A percentile compares a stretch with the other conserved stretches of the same genome.
These are phyloP conservation scores for Lagenidium giganteum DNA, from an alignment of 352 stramenopile species.

Conservation along the genomic window DNA sequence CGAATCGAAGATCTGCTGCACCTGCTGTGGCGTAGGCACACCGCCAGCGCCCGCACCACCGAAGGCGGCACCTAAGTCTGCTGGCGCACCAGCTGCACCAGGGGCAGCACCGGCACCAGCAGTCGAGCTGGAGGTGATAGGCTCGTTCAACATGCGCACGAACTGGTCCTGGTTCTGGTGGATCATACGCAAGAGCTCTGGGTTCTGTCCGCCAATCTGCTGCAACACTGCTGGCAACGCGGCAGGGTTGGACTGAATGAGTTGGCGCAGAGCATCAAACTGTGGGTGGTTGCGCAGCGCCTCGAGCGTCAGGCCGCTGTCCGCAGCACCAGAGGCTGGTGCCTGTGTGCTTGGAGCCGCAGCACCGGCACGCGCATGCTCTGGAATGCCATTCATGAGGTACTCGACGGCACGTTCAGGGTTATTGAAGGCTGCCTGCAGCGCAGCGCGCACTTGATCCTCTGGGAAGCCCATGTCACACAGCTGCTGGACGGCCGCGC, in stretches of 20 bases:
- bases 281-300: slow-evolving; percentile 80
- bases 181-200: slow-evolving; percentile 79
- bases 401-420: slow-evolving; percentile 83
- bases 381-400: slow-evolving; percentile 84
- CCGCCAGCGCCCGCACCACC: slow-evolving; percentile 29
- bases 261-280: slow-evolving; percentile 73
- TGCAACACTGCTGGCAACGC: slow-evolving; percentile 76
- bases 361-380: too few relatives aligned
- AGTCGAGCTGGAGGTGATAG: slow-evolving; percentile 51
- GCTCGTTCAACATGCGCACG: slow-evolving; percentile 86
- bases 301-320: slow-evolving; percentile 33
- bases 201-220: slow-evolving; percentile 81
- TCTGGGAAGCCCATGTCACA: slow-evolving; percentile 87
- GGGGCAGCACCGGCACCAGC: slow-evolving; percentile 14
- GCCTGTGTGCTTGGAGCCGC: slow-evolving; percentile 20
- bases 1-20: slow-evolving; percentile 78
- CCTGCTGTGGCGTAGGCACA: slow-evolving; percentile 79
- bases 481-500: slow-evolving; percentile 62
- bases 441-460: slow-evolving; percentile 70
- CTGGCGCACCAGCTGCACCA: slow-evolving; percentile 25
- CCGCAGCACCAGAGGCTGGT: slow-evolving; percentile 18
- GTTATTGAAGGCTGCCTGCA: slow-evolving; percentile 86
- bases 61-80: slow-evolving; percentile 54
- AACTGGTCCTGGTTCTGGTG: slow-evolving; percentile 86
- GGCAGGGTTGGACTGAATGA: slow-evolving; percentile 82